phyloP scores from a whole-genome alignment of 441 rosid species.

The Isatis lusitanica region DNA sequence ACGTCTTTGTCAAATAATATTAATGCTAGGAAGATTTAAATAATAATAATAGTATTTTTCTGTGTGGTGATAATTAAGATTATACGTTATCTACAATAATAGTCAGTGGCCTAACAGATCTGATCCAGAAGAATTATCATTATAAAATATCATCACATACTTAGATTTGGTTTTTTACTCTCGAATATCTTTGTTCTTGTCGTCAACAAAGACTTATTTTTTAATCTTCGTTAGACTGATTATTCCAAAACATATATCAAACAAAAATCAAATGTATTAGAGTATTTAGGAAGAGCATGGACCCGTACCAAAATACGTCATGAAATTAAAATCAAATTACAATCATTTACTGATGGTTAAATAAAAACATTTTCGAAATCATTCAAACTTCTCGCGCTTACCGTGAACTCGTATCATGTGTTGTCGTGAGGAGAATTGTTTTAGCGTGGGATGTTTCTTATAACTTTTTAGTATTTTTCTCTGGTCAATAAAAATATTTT shows the following conservation, averaged over 20 bases:
- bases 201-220: conserved; percentile 4
- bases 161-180: not conserved
- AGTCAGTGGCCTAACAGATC: not conserved
- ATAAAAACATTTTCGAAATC: too few species aligned
- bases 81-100: not conserved
- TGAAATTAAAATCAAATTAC: not conserved
- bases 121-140: not conserved
- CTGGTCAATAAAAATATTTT: not conserved
- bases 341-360: not conserved
- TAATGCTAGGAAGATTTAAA: not conserved
- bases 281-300: not conserved
- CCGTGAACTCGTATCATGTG: not conserved
- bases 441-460: not conserved
- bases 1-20: not conserved
- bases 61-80: not conserved
- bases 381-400: not conserved
- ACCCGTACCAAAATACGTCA: conserved; percentile 8
- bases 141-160: not conserved
- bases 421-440: not conserved
- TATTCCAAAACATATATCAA: too few species aligned
- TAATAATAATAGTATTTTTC: not conserved
- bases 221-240: not conserved
- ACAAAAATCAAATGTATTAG: not conserved
- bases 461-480: too few species aligned
- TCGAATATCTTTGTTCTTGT: conserved; percentile 6